Evolutionary conservation across 1,284 basidiomycete species (phyloP).

Genomic region (Leccinum colubrinum): DNA sequence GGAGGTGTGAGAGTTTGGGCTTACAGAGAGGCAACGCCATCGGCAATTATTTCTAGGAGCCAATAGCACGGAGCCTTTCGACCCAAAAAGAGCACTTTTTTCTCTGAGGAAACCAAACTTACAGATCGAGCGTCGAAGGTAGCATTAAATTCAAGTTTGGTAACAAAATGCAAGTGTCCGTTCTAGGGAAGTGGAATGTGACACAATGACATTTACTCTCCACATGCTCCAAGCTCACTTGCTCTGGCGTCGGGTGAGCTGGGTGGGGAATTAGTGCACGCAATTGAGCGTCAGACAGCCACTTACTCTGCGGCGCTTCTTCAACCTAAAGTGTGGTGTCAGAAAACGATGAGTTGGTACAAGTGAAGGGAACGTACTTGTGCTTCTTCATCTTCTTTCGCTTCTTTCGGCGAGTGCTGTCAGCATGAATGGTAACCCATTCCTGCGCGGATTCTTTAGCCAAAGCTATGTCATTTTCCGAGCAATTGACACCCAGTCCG

Average conservation of each 20-base stretch:
- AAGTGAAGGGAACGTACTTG: conserved; percentile 57
- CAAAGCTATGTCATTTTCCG: conserved; percentile 44
- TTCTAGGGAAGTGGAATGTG: conserved; percentile 7
- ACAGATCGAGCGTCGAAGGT: neutral
- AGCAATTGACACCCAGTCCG: conserved; percentile 51
- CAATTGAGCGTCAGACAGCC: neutral
- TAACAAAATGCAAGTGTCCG: neutral
- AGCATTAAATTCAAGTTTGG: conserved; percentile 1
- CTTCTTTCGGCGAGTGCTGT: conserved; percentile 79
- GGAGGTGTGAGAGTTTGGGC: conserved; percentile 78
- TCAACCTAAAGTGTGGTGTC: conserved; percentile 32
- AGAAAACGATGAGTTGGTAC: conserved; percentile 2
- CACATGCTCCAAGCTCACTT: conserved; percentile 23
- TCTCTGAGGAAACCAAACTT: neutral
- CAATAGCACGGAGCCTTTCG: neutral
- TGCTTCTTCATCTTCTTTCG: conserved; percentile 91
- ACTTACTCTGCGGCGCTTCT: conserved; percentile 45
- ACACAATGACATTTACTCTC: neutral
- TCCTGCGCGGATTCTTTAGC: conserved; percentile 54
- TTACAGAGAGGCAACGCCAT: conserved; percentile 5
- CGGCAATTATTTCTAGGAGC: neutral
- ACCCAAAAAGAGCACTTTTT: neutral
- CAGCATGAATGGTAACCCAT: conserved; percentile 62
- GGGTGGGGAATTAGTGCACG: conserved; percentile 11
- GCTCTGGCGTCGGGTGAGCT: conserved; percentile 34